These are phyloP conservation scores for Geosmithia flava DNA, from an alignment of 2,329 filamentous ascomycete genomes.

Conservation along the genomic window DNA sequence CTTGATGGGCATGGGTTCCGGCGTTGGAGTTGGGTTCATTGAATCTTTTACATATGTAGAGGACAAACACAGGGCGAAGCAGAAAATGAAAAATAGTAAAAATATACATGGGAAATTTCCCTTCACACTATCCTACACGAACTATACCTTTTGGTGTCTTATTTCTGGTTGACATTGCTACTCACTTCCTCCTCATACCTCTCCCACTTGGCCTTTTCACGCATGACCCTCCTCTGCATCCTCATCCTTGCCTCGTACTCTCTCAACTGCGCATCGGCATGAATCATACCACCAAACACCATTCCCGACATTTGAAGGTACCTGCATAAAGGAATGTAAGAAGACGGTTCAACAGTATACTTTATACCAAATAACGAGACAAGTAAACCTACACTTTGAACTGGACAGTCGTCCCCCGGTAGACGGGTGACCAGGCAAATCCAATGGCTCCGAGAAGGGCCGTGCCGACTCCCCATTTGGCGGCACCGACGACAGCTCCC, in stretches of 20 bases:
- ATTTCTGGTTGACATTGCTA: conserved; percentile 1
- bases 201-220: conserved; percentile 58
- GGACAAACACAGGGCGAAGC: neutral
- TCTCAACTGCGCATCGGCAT: conserved; percentile 58
- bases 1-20: conserved; percentile 9
- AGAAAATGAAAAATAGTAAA: neutral
- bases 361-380: neutral
- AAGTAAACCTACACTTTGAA: conserved; percentile 56
- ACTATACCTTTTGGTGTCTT: neutral
- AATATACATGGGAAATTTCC: neutral
- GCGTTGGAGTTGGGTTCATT: conserved; percentile 16
- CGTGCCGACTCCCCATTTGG: conserved; percentile 60
- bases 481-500: conserved; percentile 54
- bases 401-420: conserved; percentile 59
- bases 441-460: conserved; percentile 50
- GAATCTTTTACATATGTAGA: neutral
- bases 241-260: conserved; percentile 55
- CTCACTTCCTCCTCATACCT: conserved; percentile 45
- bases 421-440: conserved; percentile 56
- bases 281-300: conserved; percentile 66
- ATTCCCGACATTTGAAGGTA: conserved; percentile 79
- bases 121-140: neutral
- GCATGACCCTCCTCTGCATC: conserved; percentile 48
- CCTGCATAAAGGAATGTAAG: conserved; percentile 26
- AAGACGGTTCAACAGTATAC: neutral